These are phyloP conservation scores for Ophiostoma quercus DNA, from an alignment of 2,329 filamentous ascomycete species.

Conservation along the genomic window DNA sequence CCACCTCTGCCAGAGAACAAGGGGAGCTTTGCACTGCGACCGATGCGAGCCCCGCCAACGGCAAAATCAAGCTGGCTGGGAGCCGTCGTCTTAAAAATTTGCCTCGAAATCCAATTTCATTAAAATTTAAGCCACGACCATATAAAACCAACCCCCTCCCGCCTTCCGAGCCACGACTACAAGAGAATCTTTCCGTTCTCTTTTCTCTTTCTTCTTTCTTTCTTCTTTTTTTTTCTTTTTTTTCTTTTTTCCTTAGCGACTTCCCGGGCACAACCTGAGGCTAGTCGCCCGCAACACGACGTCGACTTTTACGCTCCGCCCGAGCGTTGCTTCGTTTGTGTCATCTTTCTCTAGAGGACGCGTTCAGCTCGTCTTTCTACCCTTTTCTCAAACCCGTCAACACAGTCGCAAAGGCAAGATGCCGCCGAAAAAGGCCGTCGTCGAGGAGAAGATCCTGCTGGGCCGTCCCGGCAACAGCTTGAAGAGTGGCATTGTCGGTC, in stretches of 20 bases:
- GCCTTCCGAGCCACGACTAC: neutral
- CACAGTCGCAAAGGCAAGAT: constrained; percentile 59
- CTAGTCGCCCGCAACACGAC: constrained; percentile 33
- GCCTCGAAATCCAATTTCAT: neutral
- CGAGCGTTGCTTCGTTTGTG: constrained; percentile 19
- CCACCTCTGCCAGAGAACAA: neutral
- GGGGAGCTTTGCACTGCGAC: neutral
- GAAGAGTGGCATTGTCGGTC: constrained; percentile 99
- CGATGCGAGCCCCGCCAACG: constrained; percentile 5
- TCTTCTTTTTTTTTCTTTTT: constrained; percentile 26
- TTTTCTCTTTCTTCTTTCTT: constrained; percentile 20
- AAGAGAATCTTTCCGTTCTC: constrained; percentile 9
- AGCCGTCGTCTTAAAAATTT: neutral
- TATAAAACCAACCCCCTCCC: constrained; percentile 15
- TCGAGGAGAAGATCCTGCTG: constrained; percentile 94
- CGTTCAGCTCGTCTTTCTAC: constrained; percentile 3
- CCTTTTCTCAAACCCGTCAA: neutral
- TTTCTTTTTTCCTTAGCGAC: constrained; percentile 26
- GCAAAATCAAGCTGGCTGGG: constrained; percentile 9
- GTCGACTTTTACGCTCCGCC: constrained; percentile 38
- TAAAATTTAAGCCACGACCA: constrained; percentile 1
- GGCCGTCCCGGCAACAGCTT: constrained; percentile 95
- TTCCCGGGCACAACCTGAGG: constrained; percentile 19
- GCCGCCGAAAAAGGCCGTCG: constrained; percentile 88
- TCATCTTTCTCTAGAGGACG: neutral